Evolutionary conservation across 495 filamentous ascomycete species (phyloP).

Genomic region (Trichoderma orchidacearum): DNA sequence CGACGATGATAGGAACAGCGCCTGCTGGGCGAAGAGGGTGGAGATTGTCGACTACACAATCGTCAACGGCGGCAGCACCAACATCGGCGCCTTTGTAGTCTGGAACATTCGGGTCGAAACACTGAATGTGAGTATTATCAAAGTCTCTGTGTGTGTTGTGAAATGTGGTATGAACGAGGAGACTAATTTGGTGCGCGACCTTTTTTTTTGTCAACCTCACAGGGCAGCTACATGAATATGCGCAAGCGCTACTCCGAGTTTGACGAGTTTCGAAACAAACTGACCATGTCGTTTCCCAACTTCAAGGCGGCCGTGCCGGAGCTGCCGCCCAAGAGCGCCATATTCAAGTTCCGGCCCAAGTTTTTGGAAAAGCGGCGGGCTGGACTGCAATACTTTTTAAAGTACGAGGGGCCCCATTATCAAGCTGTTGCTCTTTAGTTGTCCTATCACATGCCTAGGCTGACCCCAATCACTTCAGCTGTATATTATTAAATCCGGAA

Average conservation of each 20-base stretch:
- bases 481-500: slow-evolving; percentile 42
- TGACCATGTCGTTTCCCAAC: slow-evolving; percentile 38
- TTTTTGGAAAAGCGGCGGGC: slow-evolving; percentile 39
- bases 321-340: slow-evolving; percentile 40
- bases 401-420: slow-evolving; percentile 22
- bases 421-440: background rate
- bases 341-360: slow-evolving; percentile 36
- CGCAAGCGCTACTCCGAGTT: slow-evolving; percentile 47
- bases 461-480: slow-evolving; percentile 19
- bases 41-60: slow-evolving; percentile 34
- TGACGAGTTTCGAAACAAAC: slow-evolving; percentile 32
- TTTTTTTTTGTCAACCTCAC: background rate
- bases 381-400: slow-evolving; percentile 42
- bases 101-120: slow-evolving; percentile 43
- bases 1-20: slow-evolving; percentile 31
- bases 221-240: slow-evolving; percentile 41
- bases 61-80: slow-evolving; percentile 34
- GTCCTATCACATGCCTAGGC: background rate
- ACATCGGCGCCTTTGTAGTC: slow-evolving; percentile 43
- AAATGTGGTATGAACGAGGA: background rate
- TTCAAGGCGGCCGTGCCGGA: slow-evolving; percentile 40
- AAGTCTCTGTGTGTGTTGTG: background rate
- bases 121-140: slow-evolving; percentile 23
- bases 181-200: no score
- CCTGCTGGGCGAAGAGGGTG: slow-evolving; percentile 44